phyloP scores from a whole-genome alignment of 345 rosid genomes.

The Brassica juncea region DNA sequence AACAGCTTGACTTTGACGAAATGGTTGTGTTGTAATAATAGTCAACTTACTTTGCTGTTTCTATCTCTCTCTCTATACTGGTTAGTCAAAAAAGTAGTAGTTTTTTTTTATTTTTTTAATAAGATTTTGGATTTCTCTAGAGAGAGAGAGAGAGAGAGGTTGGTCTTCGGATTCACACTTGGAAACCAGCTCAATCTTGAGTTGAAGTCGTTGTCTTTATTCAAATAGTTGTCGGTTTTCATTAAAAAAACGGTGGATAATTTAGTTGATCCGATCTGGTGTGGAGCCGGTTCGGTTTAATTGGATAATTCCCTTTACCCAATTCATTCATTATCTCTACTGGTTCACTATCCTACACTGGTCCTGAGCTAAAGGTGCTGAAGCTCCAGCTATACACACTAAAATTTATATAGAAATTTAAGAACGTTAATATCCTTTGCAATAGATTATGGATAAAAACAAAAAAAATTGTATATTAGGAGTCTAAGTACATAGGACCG shows the following conservation, averaged over 20 bases:
- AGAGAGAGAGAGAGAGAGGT: not conserved
- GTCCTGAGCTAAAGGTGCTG: not conserved
- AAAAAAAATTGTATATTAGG: too few relatives aligned
- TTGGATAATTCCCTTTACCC: slow-evolving; percentile 2
- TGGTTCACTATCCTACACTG: not conserved
- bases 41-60: slow-evolving; percentile 6
- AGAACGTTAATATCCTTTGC: too few relatives aligned
- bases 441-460: too few relatives aligned
- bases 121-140: slow-evolving; percentile 1
- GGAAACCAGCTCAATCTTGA: slow-evolving; percentile 17
- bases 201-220: slow-evolving; percentile 27
- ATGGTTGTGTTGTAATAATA: not conserved
- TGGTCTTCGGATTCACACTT: slow-evolving; percentile 25
- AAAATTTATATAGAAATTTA: too few relatives aligned
- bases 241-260: slow-evolving; percentile 8
- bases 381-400: not conserved
- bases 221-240: slow-evolving; percentile 18
- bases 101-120: not conserved
- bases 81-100: slow-evolving; percentile 22
- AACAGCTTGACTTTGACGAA: slow-evolving; percentile 17
- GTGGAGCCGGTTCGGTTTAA: slow-evolving; percentile 21
- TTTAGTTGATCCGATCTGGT: not conserved
- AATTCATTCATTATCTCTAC: not conserved
- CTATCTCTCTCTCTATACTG: slow-evolving; percentile 6
- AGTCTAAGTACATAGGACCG: too few relatives aligned